Evolutionary conservation across 345 rosid species (phyloP), one percentile per base, ranked within the genome.

Genomic region (Rhizophora mangle): DNA sequence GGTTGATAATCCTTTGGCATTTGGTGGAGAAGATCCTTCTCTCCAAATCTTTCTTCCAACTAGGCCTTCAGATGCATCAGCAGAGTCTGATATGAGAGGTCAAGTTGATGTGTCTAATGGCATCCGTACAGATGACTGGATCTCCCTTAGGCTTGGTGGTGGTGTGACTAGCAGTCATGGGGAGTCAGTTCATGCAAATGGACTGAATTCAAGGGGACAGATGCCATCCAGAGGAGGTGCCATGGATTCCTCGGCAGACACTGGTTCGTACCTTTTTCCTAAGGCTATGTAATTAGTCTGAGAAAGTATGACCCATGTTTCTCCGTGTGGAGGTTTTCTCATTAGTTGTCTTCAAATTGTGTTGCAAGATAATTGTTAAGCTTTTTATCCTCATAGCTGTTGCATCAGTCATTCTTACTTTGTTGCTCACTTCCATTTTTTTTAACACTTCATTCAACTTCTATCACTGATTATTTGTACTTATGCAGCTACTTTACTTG

Each of bases 201-300:
- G 63, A 26, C 21, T 56, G 36, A 58, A 65, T 65, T 62, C 52
- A 61, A 62, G 71, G 46, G 56, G 34, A 51, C 6, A 37, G 22
- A 72, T 84, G 51, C 82, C 88, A 32, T 68, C 86, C 29, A 80
- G 82, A 76, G 92, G 69, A 53, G 76, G 63, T 68, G 82, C 82
- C 11, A 54, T 85, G 81, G 90, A 82, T 75, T 74, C 92, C 65
- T 69, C 86, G 51, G 82, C 86, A 30, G 91, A 90, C 68, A 84
- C 87, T n/a, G 99, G 99, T 95, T 84, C 32, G 97, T 90, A 79
- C 64, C 73, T 80, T 70, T 34, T 29, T 26, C 67, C 59, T 62
- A 21, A 53, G 26, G 65, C 69, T 39, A 43, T 43, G 18, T 43
- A 11, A 43, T 43, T 43, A 13, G 5, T 43, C 16, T 13, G 13